Percentiles rank a stretch among this genome's conserved stretches.
Evolutionary conservation across 2,329 filamentous ascomycete species (phyloP).

Genomic region (Zymoseptoria passerinii): DNA sequence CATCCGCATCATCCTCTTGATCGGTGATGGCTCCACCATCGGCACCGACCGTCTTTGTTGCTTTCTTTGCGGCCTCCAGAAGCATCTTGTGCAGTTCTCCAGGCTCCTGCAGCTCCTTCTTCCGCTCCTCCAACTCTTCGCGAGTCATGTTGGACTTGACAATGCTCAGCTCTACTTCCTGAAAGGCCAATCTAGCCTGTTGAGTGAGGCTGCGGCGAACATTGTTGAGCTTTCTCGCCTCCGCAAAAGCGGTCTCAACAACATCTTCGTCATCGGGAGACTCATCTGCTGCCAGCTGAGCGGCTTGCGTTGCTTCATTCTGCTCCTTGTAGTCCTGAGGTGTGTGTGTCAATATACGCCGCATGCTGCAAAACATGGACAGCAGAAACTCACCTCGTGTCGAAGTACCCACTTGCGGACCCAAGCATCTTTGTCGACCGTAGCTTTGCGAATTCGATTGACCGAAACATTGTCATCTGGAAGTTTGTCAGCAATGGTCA

Average conservation of each 20-base stretch:
- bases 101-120: background rate
- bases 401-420: background rate
- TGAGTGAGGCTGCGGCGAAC: background rate
- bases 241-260: too few species aligned
- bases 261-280: too few species aligned
- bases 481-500: background rate
- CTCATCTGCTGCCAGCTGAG: too few species aligned
- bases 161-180: background rate
- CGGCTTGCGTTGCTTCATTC: background rate
- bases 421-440: background rate
- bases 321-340: background rate
- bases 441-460: background rate
- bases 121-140: background rate
- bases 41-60: background rate
- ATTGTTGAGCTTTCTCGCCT: background rate
- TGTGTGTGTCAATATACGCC: background rate
- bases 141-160: background rate
- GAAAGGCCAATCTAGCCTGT: background rate
- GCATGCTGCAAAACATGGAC: too few species aligned
- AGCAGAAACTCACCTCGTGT: background rate
- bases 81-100: background rate
- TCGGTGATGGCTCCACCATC: background rate
- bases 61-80: background rate
- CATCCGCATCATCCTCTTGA: background rate
- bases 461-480: background rate